Percentiles rank a stretch among this genome's conserved stretches.
phyloP scores from a whole-genome alignment of 2,329 filamentous ascomycete genomes.

The Xylaria sp. region DNA sequence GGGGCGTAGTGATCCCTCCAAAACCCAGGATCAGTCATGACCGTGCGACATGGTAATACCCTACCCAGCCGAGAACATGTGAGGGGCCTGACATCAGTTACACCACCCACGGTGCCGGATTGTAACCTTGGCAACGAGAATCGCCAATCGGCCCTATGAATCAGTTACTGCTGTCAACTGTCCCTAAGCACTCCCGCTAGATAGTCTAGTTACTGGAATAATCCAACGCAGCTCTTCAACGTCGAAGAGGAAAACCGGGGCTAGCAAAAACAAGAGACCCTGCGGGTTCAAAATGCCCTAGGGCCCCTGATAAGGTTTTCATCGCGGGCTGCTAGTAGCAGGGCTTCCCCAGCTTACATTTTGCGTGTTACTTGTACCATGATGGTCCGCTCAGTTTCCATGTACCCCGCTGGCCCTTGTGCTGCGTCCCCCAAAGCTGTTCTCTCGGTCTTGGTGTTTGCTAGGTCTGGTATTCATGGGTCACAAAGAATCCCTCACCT shows the following conservation, averaged over 20 bases:
- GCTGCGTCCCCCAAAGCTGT: not conserved
- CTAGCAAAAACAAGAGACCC: not conserved
- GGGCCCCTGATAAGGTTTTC: slow-evolving; percentile 22
- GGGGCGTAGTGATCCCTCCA: not conserved
- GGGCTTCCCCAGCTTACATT: slow-evolving; percentile 8
- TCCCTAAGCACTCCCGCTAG: not conserved
- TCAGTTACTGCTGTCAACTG: not conserved
- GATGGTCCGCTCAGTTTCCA: slow-evolving; percentile 1
- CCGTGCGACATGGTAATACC: slow-evolving; percentile 2
- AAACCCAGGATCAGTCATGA: not conserved
- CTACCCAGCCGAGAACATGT: not conserved
- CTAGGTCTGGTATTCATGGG: not conserved
- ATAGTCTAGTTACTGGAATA: not conserved
- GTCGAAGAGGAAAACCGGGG: not conserved
- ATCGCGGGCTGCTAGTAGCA: slow-evolving; percentile 5
- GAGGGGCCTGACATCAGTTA: slow-evolving; percentile 4
- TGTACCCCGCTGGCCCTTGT: not conserved
- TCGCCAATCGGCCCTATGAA: slow-evolving; percentile 16
- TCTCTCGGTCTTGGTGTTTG: not conserved
- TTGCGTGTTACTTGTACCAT: not conserved
- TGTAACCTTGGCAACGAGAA: not conserved
- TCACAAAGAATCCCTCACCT: not conserved
- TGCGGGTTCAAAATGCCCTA: not conserved
- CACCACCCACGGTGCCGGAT: slow-evolving; percentile 5
- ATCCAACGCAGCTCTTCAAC: not conserved